Base-by-base conservation (phyloP, 164 flowering plant species). In the Nymphaea thermarum region DNA sequence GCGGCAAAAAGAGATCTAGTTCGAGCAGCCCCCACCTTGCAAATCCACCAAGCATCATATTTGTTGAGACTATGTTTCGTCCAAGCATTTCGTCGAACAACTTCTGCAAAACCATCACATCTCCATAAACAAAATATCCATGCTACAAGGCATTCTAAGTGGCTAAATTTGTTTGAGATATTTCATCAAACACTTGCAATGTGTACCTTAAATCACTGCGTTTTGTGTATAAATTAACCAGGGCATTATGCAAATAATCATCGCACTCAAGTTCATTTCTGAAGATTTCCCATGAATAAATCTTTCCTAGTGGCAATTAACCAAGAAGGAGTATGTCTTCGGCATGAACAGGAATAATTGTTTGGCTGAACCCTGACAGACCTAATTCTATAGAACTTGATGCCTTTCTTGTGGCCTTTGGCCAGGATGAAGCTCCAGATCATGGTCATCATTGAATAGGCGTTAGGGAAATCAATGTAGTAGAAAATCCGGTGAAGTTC, bases 1-100 rank as follows among this genome's bases (percentile, higher is more conserved):
- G 6, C 42, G 18, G 45, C 61, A 55, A 66, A 66, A 15, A 72
- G 15, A 4, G 68, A 60, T 43, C 71, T 68, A 68, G 42, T 45
- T 65, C 76, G 5, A 76, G 11, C 5, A 8, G 43, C 4, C 74
- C 74, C 61, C 67, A 71, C 45, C 63, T 77, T 3, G 67, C 66
- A 71, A 63, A 77, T 44, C 79, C 79, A 67, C 62, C 53, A 45
- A 76, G 68, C 11, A 67, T 43, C n/a, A 66, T 66, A 63, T 73
- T 76, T 76, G 74, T 73, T 47, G 77, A 77, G 8, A 62, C 74
- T 5, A 73, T 70, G 47, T 77, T 66, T 66, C 65, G 68, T 11
- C 62, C 64, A 3, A 74, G 74, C 67, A 73, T 77, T 43, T 45
- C 67, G 63, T 71, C 68, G 17, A 73, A 66, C 43, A 66, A 18